Base-by-base conservation (phyloP, 1,284 basidiomycete genomes). In the Inonotus hispidus region DNA sequence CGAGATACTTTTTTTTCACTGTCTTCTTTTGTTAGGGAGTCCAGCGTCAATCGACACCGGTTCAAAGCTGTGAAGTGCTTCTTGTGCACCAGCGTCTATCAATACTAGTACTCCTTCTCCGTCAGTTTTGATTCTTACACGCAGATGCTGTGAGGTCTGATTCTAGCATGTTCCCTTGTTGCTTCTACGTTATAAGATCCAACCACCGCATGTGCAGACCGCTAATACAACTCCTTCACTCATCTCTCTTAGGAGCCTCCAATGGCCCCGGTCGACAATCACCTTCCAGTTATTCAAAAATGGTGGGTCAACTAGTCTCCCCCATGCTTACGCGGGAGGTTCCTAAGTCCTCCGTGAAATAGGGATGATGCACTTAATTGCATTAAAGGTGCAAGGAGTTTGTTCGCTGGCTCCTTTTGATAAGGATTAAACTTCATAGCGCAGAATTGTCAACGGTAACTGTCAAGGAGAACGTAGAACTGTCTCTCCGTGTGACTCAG, bases 381-480 rank as follows among this genome's bases (percentile, higher is more conserved):
- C 29, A 41, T 63, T 21, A 56, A 63, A 57, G 58, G 62, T 60
- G 16, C 16, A 1, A 43, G 41, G 16, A 7, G 7, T 21, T 43
- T 32, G 8, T 32, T 8, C 32, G 32, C 32, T 21, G 1, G 16
- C 41, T 14, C 3, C 41, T n/a, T 7, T 2, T 43, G 11, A 43
- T 14, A 1, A 6, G 8, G 50, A 8, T 35, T 14, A 14, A 32
- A 16, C 11, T 11, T 52, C 2, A n/a, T 58, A 11, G 32, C 21
- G 25, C 63, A 89, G 88, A 79, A 67, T 79, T 90, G 59, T 86
- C 86, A 47, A 76, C 77, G 46, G 74, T 77, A 53, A 89, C 85
- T 10, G 69, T 87, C 66, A 81, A 84, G 67, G 81, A 82, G 59
- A 87, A 89, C 67, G 68, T 74, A 35, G 82, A 84, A 64, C 76